Percentiles rank a stretch among this genome's conserved stretches.
phyloP scores from a whole-genome alignment of 345 rosid species.

The Turritis glabra region DNA sequence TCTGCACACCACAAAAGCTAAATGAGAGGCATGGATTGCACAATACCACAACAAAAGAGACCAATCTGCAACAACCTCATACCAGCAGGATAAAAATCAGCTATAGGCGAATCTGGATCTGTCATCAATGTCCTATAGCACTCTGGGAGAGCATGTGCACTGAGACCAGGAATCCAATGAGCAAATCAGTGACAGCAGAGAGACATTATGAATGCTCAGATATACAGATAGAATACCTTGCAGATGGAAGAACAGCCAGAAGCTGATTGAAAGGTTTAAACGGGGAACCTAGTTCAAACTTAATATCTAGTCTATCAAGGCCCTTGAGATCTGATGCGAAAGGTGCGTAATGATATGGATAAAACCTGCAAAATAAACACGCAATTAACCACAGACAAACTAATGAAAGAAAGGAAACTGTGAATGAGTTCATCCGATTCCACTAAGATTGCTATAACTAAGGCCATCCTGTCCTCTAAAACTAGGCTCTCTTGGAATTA shows the following conservation, averaged over 20 bases:
- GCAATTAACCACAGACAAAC: background rate
- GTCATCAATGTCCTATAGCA: conserved; percentile 79
- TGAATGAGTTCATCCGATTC: background rate
- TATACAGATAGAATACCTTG: conserved; percentile 55
- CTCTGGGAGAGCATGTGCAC: conserved; percentile 94
- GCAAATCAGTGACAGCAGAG: conserved; percentile 6
- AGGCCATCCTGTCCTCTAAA: conserved; percentile 5
- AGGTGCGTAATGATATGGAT: conserved; percentile 97
- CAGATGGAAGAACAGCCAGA: conserved; percentile 91
- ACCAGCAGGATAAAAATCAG: conserved; percentile 90
- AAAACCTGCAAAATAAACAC: conserved; percentile 66
- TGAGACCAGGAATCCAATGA: conserved; percentile 40
- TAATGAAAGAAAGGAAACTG: conserved; percentile 10
- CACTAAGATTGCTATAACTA: conserved; percentile 14
- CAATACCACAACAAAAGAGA: conserved; percentile 4
- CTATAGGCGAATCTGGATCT: conserved; percentile 77
- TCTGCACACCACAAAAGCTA: conserved; percentile 49
- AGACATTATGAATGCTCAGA: background rate
- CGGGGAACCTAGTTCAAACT: conserved; percentile 73
- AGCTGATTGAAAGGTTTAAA: conserved; percentile 95
- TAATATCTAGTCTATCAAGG: conserved; percentile 67
- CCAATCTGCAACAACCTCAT: conserved; percentile 30
- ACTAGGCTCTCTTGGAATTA: background rate
- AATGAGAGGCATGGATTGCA: conserved; percentile 18
- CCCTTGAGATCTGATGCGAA: conserved; percentile 94